These are phyloP conservation scores for Medicago lupulina DNA, from an alignment of 306 rosid species.

Conservation along the genomic window DNA sequence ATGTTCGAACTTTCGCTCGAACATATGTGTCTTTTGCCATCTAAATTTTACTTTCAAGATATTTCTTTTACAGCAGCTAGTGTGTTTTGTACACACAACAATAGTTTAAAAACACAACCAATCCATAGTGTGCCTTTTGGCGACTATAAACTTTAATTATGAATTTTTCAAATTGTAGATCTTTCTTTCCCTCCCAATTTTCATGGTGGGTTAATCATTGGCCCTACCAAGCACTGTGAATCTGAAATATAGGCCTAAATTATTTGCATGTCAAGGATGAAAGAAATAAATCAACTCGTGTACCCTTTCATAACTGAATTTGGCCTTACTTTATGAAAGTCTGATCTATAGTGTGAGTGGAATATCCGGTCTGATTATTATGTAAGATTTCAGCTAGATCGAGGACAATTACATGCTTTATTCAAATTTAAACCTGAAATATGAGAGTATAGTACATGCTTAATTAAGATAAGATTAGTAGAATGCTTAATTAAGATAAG, in stretches of 20 bases:
- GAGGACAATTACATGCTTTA: constrained; percentile 14
- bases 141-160: constrained; percentile 21
- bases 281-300: constrained; percentile 46
- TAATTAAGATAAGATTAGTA: too few species aligned
- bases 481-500: constrained; percentile 17
- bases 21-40: too few species aligned
- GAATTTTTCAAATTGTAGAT: constrained; percentile 48
- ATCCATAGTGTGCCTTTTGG: constrained; percentile 4
- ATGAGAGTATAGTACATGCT: neutral
- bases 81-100: neutral
- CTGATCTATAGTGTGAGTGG: constrained; percentile 35
- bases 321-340: constrained; percentile 50
- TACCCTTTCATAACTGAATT: constrained; percentile 31
- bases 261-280: constrained; percentile 58
- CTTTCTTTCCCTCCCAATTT: constrained; percentile 51
- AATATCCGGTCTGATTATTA: constrained; percentile 39
- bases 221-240: constrained; percentile 51
- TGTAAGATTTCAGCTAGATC: constrained; percentile 36
- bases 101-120: neutral
- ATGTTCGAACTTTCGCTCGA: too few species aligned
- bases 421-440: constrained; percentile 29
- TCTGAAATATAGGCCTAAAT: constrained; percentile 17
- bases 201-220: constrained; percentile 31
- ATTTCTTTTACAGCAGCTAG: neutral
- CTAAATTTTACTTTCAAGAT: too few species aligned